Evolutionary conservation across 23 red algal species (phyloP), one percentile per base, ranked within the genome.

Genomic region (Gracilaria domingensis): DNA sequence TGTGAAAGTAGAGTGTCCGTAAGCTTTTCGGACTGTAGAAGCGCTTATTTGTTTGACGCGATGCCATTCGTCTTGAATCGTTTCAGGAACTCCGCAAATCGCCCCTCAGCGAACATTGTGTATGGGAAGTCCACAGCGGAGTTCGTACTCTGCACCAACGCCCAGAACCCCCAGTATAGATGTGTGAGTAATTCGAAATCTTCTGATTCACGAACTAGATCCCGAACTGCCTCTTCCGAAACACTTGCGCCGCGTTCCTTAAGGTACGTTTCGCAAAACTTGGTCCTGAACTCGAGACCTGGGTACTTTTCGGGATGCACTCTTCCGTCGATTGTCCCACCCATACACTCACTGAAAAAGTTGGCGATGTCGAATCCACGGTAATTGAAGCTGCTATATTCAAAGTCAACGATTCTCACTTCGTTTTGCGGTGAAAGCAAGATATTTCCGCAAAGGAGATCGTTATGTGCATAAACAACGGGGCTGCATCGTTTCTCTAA

Each of bases 151-250:
- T 82, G 88, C 36, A 71, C 76, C 57, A 95, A 70, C 61, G 33
- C 93, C 93, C 93, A 95, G n/a, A 95, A 79, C 12, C 82, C 93
- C 93, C 93, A 95, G 33, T 88, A 88, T 34, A 95, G 67, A 47
- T 95, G 93, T 38, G 93, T 78, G 34, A 82, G 56, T 1, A 83
- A 24, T 12, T 56, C 71, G 50, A 50, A 95, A 4, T 33, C 25
- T 50, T 75, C 83, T 39, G 81, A 40, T 45, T 89, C 84, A 1
- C 33, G 30, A 40, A 89, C 40, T 3, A 83, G 84, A 4, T 45
- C 55, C 23, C 12, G 29, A 7, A 88, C 91, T 21, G 32, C 84
- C 56, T 75, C 61, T 79, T 69, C 42, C 29, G 24, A 47, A 35
- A 16, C 25, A 34, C 67, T 80, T 70, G 36, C 37, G 1, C 74